Conservation (phyloP, 306 rosid genomes). For the Comarum palustre region DNA sequence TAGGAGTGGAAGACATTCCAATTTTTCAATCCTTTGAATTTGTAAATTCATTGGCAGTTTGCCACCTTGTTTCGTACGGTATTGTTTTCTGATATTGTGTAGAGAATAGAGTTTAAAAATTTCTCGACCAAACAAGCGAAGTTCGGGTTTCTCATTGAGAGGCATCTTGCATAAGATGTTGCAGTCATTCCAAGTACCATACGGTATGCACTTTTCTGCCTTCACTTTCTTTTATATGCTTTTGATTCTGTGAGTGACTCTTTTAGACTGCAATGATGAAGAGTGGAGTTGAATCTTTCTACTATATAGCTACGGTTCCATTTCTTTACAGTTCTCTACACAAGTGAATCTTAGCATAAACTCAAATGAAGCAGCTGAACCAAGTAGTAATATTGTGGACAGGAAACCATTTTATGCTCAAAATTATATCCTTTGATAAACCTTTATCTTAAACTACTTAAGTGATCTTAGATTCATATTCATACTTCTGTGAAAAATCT, state of each 20-base stretch:
- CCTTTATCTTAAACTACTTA: not conserved
- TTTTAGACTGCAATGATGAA: not conserved
- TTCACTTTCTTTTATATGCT: not conserved
- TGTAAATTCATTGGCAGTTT: not conserved
- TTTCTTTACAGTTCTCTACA: not conserved
- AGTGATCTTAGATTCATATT: not conserved
- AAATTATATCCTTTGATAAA: not conserved
- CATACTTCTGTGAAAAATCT: not conserved
- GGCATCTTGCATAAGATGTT: conserved; percentile 2
- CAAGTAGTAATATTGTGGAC: not conserved
- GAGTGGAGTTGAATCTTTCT: not conserved
- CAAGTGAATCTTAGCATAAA: not conserved
- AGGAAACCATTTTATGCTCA: not conserved
- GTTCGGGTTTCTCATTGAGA: not conserved
- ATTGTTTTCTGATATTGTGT: not conserved
- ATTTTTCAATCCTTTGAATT: not conserved
- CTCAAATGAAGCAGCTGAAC: not conserved
- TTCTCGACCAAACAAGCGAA: not conserved
- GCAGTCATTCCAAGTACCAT: not conserved
- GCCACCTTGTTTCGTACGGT: not conserved
- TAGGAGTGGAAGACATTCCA: not conserved
- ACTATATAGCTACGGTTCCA: not conserved
- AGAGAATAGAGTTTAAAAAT: not conserved
- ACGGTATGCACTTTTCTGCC: not conserved
- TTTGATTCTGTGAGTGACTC: not conserved